phyloP scores from a whole-genome alignment of 2,329 filamentous ascomycete species.

The Lizonia empirigonia region DNA sequence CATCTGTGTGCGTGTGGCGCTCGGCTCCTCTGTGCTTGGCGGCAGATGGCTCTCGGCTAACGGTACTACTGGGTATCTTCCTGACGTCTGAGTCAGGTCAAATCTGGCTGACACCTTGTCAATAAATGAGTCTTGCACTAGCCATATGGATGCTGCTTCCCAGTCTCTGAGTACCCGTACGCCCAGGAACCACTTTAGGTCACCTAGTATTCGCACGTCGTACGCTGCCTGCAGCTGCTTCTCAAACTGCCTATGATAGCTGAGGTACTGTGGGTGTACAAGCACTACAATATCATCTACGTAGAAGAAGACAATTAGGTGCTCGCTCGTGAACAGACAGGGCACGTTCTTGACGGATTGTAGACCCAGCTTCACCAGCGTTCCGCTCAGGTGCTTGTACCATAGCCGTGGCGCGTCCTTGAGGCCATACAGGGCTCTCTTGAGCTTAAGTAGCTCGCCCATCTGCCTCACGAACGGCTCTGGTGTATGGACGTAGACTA shows the following conservation, averaged over 20 bases:
- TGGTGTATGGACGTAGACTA: no score
- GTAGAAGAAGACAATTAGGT: no score
- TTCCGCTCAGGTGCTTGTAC: conserved; percentile 21
- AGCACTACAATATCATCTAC: conserved; percentile 19
- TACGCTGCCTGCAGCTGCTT: no score
- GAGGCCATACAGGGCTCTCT: conserved; percentile 29
- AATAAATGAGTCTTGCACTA: no score
- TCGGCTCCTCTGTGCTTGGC: background rate
- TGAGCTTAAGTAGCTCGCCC: no score
- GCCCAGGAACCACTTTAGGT: no score
- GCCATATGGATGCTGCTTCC: no score
- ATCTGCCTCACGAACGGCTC: no score
- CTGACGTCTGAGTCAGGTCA: conserved; percentile 1
- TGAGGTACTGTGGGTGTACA: conserved; percentile 3
- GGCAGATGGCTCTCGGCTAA: conserved; percentile 3
- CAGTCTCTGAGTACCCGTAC: no score
- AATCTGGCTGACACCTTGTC: conserved; percentile 22
- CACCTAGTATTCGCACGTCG: no score
- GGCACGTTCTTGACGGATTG: conserved; percentile 11
- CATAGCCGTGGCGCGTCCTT: conserved; percentile 25
- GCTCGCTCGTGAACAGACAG: no score
- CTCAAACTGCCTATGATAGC: conserved; percentile 1
- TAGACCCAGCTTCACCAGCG: conserved; percentile 19
- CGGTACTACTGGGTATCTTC: background rate
- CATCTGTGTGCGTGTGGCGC: conserved; percentile 8